Base-by-base conservation (phyloP, 139 green algal species). In the Closterium sp. region DNA sequence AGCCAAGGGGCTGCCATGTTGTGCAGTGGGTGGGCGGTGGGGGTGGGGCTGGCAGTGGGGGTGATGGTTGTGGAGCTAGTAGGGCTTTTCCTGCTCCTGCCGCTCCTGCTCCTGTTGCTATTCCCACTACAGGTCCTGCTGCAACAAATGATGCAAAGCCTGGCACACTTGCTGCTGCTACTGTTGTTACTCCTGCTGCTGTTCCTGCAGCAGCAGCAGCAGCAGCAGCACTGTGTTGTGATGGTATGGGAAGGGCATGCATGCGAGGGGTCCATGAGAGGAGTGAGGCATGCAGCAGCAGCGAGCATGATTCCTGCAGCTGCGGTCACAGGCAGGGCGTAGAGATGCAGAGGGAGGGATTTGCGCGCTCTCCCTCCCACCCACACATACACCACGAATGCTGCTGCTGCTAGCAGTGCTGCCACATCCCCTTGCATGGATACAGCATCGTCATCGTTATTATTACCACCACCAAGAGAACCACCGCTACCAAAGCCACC, bases 301-400 rank as follows among this genome's bases (percentile, higher is more conserved):
- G 88, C 70, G 13, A 93, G 91, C 22, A 91, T 24, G 22, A 17
- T 17, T 27, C 88, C 93, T 7, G 91, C 91, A 45, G 30, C 87
- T 87, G 32, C 31, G 3, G 96, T 98, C 45, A 98, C 96, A 21
- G 96, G 94, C 22, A 92, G 91, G 0, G 96, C 96, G 87, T 98
- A 98, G 22, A 97, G 89, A 89, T 97, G 97, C 31, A 97, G 92
- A 0, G 97, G 97, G 95, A 98, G 97, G 96, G 95, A 97, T 10
- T 86, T 85, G 27, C 95, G 90, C 31, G 97, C 92, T 0, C 45
- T 70, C 19, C 45, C 70, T 6, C 96, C 96, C 2, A 95, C 91
- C 4, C 91, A 62, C n/a, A 95, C 32, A 86, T 95, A 95, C 5
- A 93, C 94, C 73, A 96, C 94, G 62, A 98, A 96, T 4, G 95